Conservation (phyloP, 2,329 filamentous ascomycete genomes). For the Tolypocladium cylindrosporum region DNA sequence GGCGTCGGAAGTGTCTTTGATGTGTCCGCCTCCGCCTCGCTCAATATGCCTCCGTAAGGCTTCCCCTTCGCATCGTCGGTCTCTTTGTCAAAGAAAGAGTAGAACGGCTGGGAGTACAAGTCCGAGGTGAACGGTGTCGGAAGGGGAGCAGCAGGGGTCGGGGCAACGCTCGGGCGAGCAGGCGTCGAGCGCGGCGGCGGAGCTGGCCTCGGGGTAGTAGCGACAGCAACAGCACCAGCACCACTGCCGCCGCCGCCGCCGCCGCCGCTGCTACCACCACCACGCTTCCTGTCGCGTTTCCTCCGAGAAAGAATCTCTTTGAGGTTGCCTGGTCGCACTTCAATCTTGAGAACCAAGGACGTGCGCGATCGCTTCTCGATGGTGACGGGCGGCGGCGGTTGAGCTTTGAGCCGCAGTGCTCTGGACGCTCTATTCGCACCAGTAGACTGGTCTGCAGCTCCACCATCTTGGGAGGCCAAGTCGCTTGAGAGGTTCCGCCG, state of each 20-base stretch:
- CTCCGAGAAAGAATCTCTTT: slow-evolving; percentile 26
- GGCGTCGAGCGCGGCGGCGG: slow-evolving; percentile 13
- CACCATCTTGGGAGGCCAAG: slow-evolving; percentile 24
- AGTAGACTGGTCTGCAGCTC: slow-evolving; percentile 16
- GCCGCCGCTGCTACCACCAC: slow-evolving; percentile 2
- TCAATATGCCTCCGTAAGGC: slow-evolving; percentile 89
- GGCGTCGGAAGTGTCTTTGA: slow-evolving; percentile 74
- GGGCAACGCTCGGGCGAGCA: slow-evolving; percentile 5
- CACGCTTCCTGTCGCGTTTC: slow-evolving; percentile 21
- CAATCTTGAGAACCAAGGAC: slow-evolving; percentile 24
- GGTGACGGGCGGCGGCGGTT: slow-evolving; percentile 29
- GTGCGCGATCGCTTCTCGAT: slow-evolving; percentile 27
- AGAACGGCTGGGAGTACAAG: slow-evolving; percentile 67
- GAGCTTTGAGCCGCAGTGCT: slow-evolving; percentile 44
- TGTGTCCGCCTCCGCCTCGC: slow-evolving; percentile 83
- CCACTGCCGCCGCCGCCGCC: neutral
- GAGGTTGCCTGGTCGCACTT: slow-evolving; percentile 25
- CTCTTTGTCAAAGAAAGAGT: slow-evolving; percentile 82
- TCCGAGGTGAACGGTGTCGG: slow-evolving; percentile 48
- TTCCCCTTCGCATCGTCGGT: slow-evolving; percentile 83
- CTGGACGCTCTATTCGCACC: slow-evolving; percentile 35
- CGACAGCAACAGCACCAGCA: neutral
- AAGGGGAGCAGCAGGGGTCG: slow-evolving; percentile 20
- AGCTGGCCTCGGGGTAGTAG: slow-evolving; percentile 10
- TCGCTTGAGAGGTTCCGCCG: slow-evolving; percentile 37